phyloP scores from a whole-genome alignment of 495 filamentous ascomycete genomes.

The Penicillium canariense region DNA sequence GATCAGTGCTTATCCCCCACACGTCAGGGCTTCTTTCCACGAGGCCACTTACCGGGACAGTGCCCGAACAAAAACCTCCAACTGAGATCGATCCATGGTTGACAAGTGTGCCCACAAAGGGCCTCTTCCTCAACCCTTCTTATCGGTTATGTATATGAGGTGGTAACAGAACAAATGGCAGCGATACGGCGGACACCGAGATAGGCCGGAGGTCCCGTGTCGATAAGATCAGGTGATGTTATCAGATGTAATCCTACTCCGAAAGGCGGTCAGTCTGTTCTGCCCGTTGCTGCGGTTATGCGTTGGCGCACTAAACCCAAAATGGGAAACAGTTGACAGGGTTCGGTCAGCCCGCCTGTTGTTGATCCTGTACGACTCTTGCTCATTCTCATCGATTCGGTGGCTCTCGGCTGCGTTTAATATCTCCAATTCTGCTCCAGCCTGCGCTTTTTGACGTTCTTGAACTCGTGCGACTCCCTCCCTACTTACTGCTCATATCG shows the following conservation, averaged over 20 bases:
- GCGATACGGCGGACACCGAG: background rate
- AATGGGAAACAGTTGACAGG: conserved; percentile 41
- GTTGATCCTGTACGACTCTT: conserved; percentile 22
- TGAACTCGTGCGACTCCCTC: conserved; percentile 13
- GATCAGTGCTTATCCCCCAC: conserved; percentile 11
- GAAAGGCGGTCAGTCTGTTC: conserved; percentile 26
- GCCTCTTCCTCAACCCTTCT: background rate
- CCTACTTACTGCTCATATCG: conserved; percentile 6
- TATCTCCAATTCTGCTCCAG: conserved; percentile 8
- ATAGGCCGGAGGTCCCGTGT: background rate
- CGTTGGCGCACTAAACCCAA: conserved; percentile 38
- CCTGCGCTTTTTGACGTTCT: background rate
- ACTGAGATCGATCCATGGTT: conserved; percentile 21
- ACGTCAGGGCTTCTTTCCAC: background rate
- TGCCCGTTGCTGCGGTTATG: conserved; percentile 46
- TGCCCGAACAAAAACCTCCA: conserved; percentile 39
- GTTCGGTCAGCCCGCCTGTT: conserved; percentile 27
- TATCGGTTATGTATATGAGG: background rate
- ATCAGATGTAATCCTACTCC: conserved; percentile 14
- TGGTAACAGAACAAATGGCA: background rate
- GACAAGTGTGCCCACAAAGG: background rate
- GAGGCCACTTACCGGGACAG: conserved; percentile 40
- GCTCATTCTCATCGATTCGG: conserved; percentile 14
- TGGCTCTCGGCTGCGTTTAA: conserved; percentile 12
- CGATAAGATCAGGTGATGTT: conserved; percentile 12